phyloP scores from a whole-genome alignment of 345 rosid species.

The Clarkia xantiana region DNA sequence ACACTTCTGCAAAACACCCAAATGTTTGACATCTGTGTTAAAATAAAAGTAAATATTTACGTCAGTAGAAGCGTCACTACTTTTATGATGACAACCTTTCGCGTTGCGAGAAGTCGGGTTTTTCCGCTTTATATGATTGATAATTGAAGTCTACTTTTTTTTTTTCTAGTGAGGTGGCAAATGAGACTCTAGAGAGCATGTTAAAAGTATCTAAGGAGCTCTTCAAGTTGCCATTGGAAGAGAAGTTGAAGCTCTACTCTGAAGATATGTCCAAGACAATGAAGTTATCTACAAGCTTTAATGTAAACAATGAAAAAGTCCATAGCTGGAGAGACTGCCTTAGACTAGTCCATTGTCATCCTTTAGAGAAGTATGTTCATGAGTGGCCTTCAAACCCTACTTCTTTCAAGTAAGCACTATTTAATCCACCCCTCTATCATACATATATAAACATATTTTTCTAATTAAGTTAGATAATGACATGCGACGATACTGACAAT shows the following conservation, averaged over 20 bases:
- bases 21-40: too few relatives aligned
- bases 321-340: conserved; percentile 87
- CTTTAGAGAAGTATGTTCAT: conserved; percentile 43
- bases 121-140: too few relatives aligned
- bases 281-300: conserved; percentile 74
- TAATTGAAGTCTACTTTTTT: too few relatives aligned
- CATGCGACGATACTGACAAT: too few relatives aligned
- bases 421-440: neutral
- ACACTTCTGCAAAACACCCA: too few relatives aligned
- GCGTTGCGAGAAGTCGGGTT: too few relatives aligned
- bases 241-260: conserved; percentile 71
- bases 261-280: conserved; percentile 70
- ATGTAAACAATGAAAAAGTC: conserved; percentile 60
- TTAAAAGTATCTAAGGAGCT: conserved; percentile 37
- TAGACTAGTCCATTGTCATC: conserved; percentile 69
- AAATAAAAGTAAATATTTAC: too few relatives aligned
- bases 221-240: conserved; percentile 55
- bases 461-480: too few relatives aligned
- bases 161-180: conserved; percentile 25
- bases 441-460: neutral
- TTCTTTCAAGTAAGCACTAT: conserved; percentile 42
- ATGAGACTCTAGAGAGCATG: conserved; percentile 27
- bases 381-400: conserved; percentile 86
- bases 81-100: too few relatives aligned
- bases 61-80: too few relatives aligned